These are phyloP conservation scores for Sporothrix protearum DNA, from an alignment of 2,329 filamentous ascomycete species.

Conservation along the genomic window DNA sequence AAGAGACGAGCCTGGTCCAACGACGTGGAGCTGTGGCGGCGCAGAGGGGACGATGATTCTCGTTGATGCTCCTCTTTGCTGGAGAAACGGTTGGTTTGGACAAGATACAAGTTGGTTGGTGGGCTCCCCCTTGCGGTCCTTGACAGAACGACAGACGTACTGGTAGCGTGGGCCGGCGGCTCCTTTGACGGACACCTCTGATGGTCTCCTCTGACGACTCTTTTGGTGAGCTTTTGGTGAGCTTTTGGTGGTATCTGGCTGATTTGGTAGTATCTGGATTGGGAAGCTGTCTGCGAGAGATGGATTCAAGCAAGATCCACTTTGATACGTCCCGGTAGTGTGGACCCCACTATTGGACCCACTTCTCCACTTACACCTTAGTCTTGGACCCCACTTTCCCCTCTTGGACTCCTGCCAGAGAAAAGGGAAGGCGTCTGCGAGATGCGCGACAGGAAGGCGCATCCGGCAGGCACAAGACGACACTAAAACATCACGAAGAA, in stretches of 20 bases:
- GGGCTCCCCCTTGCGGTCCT: not conserved
- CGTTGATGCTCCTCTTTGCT: not conserved
- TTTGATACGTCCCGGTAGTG: not conserved
- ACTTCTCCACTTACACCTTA: not conserved
- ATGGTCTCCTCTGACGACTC: not conserved
- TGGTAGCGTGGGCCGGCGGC: not conserved
- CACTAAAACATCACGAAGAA: not conserved
- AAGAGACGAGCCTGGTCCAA: not conserved
- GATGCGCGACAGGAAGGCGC: not conserved
- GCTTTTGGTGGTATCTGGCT: too few relatives aligned
- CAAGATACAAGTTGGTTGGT: not conserved
- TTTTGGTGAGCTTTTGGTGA: not conserved
- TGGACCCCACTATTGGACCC: not conserved
- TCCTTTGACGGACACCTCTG: not conserved
- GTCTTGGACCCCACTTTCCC: not conserved
- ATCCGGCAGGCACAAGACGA: not conserved
- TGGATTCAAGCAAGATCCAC: not conserved
- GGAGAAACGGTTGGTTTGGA: not conserved
- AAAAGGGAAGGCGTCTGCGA: slow-evolving; percentile 1
- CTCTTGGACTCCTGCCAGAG: not conserved
- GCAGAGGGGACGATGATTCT: too few relatives aligned
- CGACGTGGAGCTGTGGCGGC: not conserved
- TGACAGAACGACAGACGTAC: not conserved
- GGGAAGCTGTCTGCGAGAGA: slow-evolving; percentile 1
- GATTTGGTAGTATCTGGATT: too few relatives aligned